phyloP scores from a whole-genome alignment of 208 protist species.

The Endotrypanum monterogeii region DNA sequence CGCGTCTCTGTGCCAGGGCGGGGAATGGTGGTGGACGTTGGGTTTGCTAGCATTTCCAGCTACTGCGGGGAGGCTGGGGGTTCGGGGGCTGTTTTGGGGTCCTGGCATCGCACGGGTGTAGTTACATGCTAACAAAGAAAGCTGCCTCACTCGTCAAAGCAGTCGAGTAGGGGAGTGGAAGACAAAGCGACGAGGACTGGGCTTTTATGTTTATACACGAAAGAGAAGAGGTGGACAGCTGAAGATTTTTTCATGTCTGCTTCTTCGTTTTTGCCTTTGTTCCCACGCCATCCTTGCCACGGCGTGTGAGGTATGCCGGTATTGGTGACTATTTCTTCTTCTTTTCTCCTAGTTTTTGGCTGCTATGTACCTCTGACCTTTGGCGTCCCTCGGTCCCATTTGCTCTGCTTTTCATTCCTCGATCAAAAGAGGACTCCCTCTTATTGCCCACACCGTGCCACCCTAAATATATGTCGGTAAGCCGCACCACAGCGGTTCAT shows the following conservation, averaged over 20 bases:
- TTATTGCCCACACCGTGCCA: background rate
- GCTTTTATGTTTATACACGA: background rate
- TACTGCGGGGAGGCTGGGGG: background rate
- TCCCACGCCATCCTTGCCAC: background rate
- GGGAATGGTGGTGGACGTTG: conserved; percentile 35
- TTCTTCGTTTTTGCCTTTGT: background rate
- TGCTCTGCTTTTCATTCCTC: too few species aligned
- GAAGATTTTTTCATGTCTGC: background rate
- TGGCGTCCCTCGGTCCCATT: background rate
- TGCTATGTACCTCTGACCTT: background rate
- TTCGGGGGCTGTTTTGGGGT: conserved; percentile 10
- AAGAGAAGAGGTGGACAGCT: background rate
- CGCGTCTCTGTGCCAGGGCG: conserved; percentile 18
- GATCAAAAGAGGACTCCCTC: too few species aligned
- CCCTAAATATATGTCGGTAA: background rate
- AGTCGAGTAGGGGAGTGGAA: background rate
- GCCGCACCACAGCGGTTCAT: background rate
- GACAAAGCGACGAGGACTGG: background rate
- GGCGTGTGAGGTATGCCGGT: background rate
- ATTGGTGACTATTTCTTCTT: background rate
- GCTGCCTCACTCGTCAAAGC: background rate
- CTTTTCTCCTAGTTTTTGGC: background rate
- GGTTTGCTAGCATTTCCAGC: background rate
- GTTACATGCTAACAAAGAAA: conserved; percentile 1
- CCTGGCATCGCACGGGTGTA: conserved; percentile 24